Conservation (phyloP, 2,329 filamentous ascomycete species). For the Fusarium sp. region DNA sequence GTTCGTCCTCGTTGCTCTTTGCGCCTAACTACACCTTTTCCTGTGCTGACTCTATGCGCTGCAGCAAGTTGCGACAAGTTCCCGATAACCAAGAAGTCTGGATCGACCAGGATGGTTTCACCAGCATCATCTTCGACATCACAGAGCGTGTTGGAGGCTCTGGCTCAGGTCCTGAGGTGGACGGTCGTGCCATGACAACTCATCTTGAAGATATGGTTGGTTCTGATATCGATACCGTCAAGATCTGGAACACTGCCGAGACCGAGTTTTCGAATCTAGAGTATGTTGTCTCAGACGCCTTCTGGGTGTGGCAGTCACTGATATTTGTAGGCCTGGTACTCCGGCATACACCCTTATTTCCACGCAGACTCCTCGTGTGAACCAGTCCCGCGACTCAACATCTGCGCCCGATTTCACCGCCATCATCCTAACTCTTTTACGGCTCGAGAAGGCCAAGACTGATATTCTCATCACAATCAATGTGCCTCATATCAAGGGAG, state of each 20-base stretch:
- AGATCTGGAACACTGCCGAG: slow-evolving; percentile 72
- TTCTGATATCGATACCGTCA: slow-evolving; percentile 68
- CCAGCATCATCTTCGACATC: slow-evolving; percentile 90
- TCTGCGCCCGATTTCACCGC: slow-evolving; percentile 72
- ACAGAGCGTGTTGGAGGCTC: slow-evolving; percentile 77
- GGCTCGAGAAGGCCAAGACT: slow-evolving; percentile 77
- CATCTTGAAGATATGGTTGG: slow-evolving; percentile 77
- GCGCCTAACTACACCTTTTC: slow-evolving; percentile 4
- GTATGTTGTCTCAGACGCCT: slow-evolving; percentile 48
- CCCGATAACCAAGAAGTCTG: slow-evolving; percentile 93
- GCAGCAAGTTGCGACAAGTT: slow-evolving; percentile 76
- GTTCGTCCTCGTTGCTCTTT: slow-evolving; percentile 50
- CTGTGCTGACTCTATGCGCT: slow-evolving; percentile 11
- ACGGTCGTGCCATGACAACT: slow-evolving; percentile 74
- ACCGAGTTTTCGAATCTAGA: slow-evolving; percentile 66
- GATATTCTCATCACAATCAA: slow-evolving; percentile 90
- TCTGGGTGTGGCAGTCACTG: slow-evolving; percentile 1
- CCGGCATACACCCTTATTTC: slow-evolving; percentile 77
- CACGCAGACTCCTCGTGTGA: slow-evolving; percentile 61
- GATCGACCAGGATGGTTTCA: slow-evolving; percentile 84
- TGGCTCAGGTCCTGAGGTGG: slow-evolving; percentile 64
- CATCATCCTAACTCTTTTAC: slow-evolving; percentile 79
- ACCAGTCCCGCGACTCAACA: slow-evolving; percentile 46
- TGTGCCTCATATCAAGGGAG: slow-evolving; percentile 81
- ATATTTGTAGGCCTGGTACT: slow-evolving; percentile 49